Base-by-base conservation (phyloP, 805 yeast genomes). In the Lachancea cidri region DNA sequence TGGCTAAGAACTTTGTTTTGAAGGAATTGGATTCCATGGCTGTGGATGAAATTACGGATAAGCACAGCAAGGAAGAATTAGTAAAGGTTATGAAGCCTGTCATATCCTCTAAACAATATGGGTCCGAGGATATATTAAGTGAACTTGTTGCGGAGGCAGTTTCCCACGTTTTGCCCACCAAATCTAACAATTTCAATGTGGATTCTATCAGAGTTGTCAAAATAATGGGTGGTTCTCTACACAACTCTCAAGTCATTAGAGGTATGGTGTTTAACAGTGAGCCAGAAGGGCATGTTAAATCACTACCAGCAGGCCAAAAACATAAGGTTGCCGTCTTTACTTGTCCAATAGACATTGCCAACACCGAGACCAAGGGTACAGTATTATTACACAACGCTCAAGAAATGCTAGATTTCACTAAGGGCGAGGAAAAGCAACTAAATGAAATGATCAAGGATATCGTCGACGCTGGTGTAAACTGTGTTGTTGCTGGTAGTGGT, bases 251-350 rank as follows among this genome's bases (percentile, higher is more conserved):
- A 55, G 98, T 93, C 39, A 72, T 93, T 49, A 86, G 85, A 66
- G 98, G 98, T 53, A 93, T 93, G 98, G 96, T 93, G 29, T 91
- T 93, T 74, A 95, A 95, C 52, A 78, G 94, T 55, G 95, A 88
- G 64, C 96, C 98, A n/a, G 98, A 91, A 64, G 94, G 97, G 13
- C 81, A 79, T 51, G 66, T 89, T 37, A 87, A 86, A 60, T 74
- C 80, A 47, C 68, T 83, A 43, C 44, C 57, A n/a, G 52, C 47
- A 24, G 60, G 53, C 25, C 56, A 64, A 35, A 79, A 74, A 53
- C 79, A 94, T 14, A 88, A 86, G 62, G 98, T 93, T 35, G 98
- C 86, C 7, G 89, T 88, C 2, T 93, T 73, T 70, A 87, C 96
- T 6, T 83, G 95, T 64, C 97, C 98, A 19, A 79, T 93, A 41